phyloP scores from a whole-genome alignment of 495 filamentous ascomycete species.

The Xylaria cubensis region DNA sequence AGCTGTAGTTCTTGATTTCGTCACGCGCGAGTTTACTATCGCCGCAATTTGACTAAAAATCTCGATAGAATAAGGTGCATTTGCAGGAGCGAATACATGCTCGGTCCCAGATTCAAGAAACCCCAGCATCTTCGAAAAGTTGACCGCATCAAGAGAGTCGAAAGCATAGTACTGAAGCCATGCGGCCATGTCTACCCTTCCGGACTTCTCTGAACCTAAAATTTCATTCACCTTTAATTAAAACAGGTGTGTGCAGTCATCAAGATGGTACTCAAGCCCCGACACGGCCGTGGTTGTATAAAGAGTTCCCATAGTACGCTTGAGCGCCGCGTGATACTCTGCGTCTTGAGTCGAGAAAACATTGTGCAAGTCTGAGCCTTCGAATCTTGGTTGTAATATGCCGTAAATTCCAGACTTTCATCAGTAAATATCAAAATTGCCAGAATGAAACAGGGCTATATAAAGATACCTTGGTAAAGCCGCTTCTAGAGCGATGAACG shows the following conservation, averaged over 20 bases:
- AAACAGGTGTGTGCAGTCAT: conserved; percentile 58
- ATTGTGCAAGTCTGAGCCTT: neutral
- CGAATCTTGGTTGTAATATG: neutral
- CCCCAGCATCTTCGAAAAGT: conserved; percentile 60
- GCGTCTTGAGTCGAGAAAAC: conserved; percentile 1
- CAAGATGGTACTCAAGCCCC: conserved; percentile 61
- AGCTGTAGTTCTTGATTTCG: no score
- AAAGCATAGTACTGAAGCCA: conserved; percentile 66
- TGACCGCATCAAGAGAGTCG: conserved; percentile 64
- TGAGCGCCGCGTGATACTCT: conserved; percentile 3
- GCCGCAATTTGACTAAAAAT: neutral
- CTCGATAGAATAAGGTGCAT: neutral
- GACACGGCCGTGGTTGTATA: conserved; percentile 26
- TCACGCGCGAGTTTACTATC: neutral
- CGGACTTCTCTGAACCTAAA: conserved; percentile 27
- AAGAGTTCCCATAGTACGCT: conserved; percentile 19
- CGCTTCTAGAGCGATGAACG: conserved; percentile 23
- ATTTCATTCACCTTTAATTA: conserved; percentile 49
- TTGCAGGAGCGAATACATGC: neutral
- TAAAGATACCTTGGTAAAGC: conserved; percentile 20
- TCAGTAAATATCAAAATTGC: neutral
- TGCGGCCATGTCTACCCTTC: conserved; percentile 52
- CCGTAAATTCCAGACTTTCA: conserved; percentile 1
- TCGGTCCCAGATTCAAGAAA: conserved; percentile 59
- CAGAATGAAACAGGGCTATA: no score